Evolutionary conservation across 176 grass and related monocot species (phyloP).

Genomic region (Avena insularis): DNA sequence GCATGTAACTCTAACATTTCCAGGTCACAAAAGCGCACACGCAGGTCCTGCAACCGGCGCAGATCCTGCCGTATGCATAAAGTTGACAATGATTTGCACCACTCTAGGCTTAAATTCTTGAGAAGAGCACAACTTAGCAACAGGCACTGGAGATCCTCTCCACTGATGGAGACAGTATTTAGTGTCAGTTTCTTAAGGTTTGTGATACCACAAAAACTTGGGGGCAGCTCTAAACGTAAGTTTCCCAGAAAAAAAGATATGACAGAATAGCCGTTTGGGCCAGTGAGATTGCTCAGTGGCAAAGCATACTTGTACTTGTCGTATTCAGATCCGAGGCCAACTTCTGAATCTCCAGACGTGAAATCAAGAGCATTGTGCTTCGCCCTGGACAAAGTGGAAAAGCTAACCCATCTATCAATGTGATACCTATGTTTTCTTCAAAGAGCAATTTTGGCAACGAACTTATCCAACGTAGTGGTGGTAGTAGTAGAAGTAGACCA

Average conservation of each 20-base stretch:
- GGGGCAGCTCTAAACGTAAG: neutral
- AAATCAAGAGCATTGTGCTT: neutral
- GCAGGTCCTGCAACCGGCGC: neutral
- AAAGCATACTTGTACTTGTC: neutral
- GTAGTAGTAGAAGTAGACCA: neutral
- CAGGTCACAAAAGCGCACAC: neutral
- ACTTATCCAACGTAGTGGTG: neutral
- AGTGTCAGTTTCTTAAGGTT: constrained; percentile 6
- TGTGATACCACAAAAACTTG: neutral
- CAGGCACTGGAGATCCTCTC: neutral
- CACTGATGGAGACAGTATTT: neutral
- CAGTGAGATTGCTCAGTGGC: neutral
- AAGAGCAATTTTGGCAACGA: neutral
- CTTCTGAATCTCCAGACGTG: too few relatives aligned
- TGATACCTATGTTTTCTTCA: neutral
- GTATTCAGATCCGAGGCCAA: neutral
- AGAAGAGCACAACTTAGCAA: neutral
- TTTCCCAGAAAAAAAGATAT: neutral
- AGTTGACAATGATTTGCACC: neutral
- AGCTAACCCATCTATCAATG: neutral
- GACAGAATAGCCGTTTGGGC: neutral
- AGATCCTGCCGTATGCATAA: neutral
- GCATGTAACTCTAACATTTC: neutral
- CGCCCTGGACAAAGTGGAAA: neutral
- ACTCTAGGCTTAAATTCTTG: neutral